Conservation (phyloP, 495 filamentous ascomycete species). For the Aspergillus funiculosus region DNA sequence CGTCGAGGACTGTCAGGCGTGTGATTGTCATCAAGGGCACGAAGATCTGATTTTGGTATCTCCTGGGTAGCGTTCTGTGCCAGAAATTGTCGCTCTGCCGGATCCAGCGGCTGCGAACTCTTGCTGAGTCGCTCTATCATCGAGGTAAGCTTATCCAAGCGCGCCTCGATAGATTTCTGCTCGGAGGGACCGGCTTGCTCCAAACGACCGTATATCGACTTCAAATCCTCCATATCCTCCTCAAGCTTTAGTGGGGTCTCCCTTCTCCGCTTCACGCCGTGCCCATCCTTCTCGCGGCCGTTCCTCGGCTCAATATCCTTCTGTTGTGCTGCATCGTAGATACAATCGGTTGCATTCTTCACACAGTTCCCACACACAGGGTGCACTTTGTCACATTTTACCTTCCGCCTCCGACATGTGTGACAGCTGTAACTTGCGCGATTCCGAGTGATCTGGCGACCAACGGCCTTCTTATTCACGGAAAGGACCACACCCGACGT, state of each 20-base stretch:
- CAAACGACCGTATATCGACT: slow-evolving; percentile 36
- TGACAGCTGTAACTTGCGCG: slow-evolving; percentile 48
- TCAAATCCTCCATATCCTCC: slow-evolving; percentile 34
- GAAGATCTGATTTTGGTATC: slow-evolving; percentile 17
- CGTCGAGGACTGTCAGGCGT: slow-evolving; percentile 32
- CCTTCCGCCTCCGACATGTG: slow-evolving; percentile 44
- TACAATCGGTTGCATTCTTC: slow-evolving; percentile 41
- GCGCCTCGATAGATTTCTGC: slow-evolving; percentile 38
- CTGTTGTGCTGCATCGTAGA: slow-evolving; percentile 36
- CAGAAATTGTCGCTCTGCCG: slow-evolving; percentile 21
- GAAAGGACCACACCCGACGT: slow-evolving; percentile 6
- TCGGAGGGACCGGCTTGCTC: slow-evolving; percentile 23
- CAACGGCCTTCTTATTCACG: slow-evolving; percentile 17
- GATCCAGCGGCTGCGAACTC: slow-evolving; percentile 25
- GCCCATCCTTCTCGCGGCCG: slow-evolving; percentile 14
- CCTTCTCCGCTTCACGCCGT: slow-evolving; percentile 38
- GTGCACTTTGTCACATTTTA: slow-evolving; percentile 46
- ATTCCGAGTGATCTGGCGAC: slow-evolving; percentile 45
- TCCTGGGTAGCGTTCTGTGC: slow-evolving; percentile 22
- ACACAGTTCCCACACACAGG: slow-evolving; percentile 45
- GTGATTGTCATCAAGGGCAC: slow-evolving; percentile 15
- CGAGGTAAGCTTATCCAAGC: slow-evolving; percentile 42
- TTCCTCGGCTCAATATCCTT: slow-evolving; percentile 20
- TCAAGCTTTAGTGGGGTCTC: slow-evolving; percentile 27
- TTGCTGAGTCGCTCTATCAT: slow-evolving; percentile 43